Evolutionary conservation across 2,329 filamentous ascomycete species (phyloP).

Genomic region (Ceratocystis papillata): DNA sequence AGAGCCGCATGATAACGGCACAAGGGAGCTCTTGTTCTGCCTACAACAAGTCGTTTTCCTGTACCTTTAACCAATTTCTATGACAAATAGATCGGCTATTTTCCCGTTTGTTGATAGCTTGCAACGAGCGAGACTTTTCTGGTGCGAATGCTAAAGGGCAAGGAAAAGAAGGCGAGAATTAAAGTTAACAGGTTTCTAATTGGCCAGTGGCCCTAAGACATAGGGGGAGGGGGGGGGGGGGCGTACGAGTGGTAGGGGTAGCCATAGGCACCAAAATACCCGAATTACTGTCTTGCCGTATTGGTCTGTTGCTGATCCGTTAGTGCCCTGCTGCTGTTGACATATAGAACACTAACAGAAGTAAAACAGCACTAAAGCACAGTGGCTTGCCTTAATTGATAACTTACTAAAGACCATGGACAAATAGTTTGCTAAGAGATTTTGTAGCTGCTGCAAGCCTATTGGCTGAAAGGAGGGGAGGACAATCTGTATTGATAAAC

Average conservation of each 20-base stretch:
- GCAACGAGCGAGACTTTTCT: background rate
- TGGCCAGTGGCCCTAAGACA: background rate
- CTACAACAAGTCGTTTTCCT: too few species aligned
- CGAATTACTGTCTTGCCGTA: background rate
- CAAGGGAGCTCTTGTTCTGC: background rate
- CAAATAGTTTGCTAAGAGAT: conserved; percentile 12
- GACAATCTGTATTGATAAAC: background rate
- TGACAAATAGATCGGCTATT: background rate
- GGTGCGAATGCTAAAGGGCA: background rate
- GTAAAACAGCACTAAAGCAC: background rate
- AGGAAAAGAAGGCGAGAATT: background rate
- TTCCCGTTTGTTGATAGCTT: background rate
- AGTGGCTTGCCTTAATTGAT: background rate
- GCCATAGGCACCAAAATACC: background rate
- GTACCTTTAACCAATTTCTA: background rate
- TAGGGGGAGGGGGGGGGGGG: background rate
- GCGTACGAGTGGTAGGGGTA: background rate
- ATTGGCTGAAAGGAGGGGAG: background rate
- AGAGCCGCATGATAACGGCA: background rate
- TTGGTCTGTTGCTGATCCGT: background rate
- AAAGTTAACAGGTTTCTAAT: background rate
- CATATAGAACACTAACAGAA: background rate
- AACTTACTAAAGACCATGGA: conserved; percentile 10
- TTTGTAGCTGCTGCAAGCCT: background rate
- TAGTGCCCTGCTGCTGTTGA: background rate